These are phyloP conservation scores for Alternaria panax DNA, from an alignment of 2,329 filamentous ascomycete species.

Conservation along the genomic window DNA sequence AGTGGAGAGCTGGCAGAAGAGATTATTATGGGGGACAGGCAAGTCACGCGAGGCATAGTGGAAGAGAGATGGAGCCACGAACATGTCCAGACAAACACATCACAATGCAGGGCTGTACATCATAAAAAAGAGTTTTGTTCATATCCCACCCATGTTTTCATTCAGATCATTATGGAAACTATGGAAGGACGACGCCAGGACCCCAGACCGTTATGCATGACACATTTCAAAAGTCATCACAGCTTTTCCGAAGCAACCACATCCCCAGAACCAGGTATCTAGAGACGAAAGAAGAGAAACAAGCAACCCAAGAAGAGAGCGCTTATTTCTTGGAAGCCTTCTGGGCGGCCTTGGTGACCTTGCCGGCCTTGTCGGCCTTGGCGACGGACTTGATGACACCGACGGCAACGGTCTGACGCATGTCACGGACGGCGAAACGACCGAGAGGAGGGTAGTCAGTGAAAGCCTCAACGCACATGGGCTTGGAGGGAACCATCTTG, in stretches of 20 bases:
- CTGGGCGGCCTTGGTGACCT: constrained; percentile 59
- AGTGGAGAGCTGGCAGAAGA: background rate
- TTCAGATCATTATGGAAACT: constrained; percentile 51
- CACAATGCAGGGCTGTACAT: no score
- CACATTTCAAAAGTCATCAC: constrained; percentile 44
- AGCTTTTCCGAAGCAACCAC: constrained; percentile 49
- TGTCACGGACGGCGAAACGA: constrained; percentile 99
- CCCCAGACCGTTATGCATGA: constrained; percentile 50
- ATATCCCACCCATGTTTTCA: constrained; percentile 48
- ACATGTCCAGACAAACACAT: no score
- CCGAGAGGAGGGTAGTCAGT: constrained; percentile 99
- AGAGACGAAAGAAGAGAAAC: constrained; percentile 44
- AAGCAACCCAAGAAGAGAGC: constrained; percentile 39
- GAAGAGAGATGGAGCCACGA: no score
- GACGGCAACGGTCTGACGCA: constrained; percentile 82
- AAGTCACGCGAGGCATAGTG: background rate
- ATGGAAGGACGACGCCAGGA: constrained; percentile 49
- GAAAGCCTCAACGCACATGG: constrained; percentile 99
- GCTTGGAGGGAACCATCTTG: constrained; percentile 99
- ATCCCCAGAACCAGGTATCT: constrained; percentile 49
- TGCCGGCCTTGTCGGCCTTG: constrained; percentile 59
- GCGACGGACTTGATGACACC: constrained; percentile 83
- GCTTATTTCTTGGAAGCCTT: constrained; percentile 55
- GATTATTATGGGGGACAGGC: no score
- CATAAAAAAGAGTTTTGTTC: background rate